These are phyloP conservation scores for Trichoderma asperellum DNA, from an alignment of 2,329 filamentous ascomycete genomes.

Conservation along the genomic window DNA sequence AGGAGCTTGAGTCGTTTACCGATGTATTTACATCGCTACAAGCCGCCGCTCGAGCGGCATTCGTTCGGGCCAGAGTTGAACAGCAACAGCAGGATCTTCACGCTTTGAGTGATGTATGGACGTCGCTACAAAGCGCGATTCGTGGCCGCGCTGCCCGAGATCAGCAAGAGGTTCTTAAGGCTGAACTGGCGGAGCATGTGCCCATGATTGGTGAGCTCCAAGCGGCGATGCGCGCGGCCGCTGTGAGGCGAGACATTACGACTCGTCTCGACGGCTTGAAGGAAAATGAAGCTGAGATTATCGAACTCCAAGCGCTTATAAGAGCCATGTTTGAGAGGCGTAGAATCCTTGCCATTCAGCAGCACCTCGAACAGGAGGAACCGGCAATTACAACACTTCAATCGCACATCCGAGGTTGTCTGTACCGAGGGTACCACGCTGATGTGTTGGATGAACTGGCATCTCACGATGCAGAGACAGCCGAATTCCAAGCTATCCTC, in stretches of 20 bases:
- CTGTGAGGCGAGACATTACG: constrained; percentile 56
- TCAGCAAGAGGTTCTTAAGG: constrained; percentile 49
- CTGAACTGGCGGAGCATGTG: constrained; percentile 52
- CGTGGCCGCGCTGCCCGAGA: constrained; percentile 56
- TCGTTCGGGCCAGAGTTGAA: constrained; percentile 59
- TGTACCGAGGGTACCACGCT: constrained; percentile 63
- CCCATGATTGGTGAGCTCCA: constrained; percentile 54
- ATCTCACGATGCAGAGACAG: constrained; percentile 67
- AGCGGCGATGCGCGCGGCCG: constrained; percentile 57
- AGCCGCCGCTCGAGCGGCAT: constrained; percentile 54
- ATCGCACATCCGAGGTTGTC: constrained; percentile 66
- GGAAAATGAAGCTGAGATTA: constrained; percentile 50
- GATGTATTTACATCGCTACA: constrained; percentile 55
- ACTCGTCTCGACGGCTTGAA: constrained; percentile 53
- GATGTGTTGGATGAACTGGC: constrained; percentile 71
- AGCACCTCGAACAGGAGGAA: constrained; percentile 62
- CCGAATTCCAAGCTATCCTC: constrained; percentile 72
- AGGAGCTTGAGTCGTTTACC: constrained; percentile 55
- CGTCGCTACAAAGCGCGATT: constrained; percentile 46
- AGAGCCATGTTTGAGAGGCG: constrained; percentile 65
- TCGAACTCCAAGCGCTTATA: constrained; percentile 60
- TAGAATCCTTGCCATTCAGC: constrained; percentile 52
- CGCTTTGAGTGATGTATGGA: constrained; percentile 55
- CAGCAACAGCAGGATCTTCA: constrained; percentile 56
- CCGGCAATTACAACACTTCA: constrained; percentile 66